phyloP scores from a whole-genome alignment of 2,329 filamentous ascomycete species.

The Fusarium sp. region DNA sequence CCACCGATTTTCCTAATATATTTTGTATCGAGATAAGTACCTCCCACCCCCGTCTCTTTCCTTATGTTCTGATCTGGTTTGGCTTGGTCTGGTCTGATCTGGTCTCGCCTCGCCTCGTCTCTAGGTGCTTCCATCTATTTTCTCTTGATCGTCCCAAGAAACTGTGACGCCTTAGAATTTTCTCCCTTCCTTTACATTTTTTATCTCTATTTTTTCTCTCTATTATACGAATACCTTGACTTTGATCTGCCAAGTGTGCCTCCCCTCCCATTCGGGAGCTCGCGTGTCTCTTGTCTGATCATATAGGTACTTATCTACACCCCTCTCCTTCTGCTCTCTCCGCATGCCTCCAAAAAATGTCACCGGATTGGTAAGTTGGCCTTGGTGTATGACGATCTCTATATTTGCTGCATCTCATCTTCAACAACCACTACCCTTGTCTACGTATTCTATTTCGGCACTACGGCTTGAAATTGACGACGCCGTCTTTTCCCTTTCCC shows the following conservation, averaged over 20 bases:
- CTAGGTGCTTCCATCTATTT: neutral
- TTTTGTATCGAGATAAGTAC: neutral
- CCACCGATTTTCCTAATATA: neutral
- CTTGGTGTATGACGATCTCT: conserved; percentile 47
- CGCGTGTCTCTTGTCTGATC: conserved; percentile 6
- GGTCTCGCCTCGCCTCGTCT: neutral
- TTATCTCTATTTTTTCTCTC: neutral
- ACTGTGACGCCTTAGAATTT: conserved; percentile 37
- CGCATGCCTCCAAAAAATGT: conserved; percentile 24
- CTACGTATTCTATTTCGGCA: neutral
- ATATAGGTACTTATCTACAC: neutral
- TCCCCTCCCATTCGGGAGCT: conserved; percentile 25
- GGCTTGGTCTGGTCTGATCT: neutral
- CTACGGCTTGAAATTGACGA: conserved; percentile 10
- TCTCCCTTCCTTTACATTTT: neutral
- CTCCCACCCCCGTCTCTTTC: neutral
- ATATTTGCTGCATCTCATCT: conserved; percentile 32
- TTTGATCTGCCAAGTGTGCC: neutral
- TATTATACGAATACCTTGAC: neutral
- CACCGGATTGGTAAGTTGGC: conserved; percentile 45
- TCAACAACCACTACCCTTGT: conserved; percentile 13
- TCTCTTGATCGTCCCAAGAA: conserved; percentile 9
- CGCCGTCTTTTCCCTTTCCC: conserved; percentile 15
- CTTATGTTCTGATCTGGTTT: neutral
- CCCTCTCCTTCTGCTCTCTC: conserved; percentile 6